Evolutionary conservation across 352 stramenopile genomes (phyloP).

Genomic region (Globisporangium iwayamae): DNA sequence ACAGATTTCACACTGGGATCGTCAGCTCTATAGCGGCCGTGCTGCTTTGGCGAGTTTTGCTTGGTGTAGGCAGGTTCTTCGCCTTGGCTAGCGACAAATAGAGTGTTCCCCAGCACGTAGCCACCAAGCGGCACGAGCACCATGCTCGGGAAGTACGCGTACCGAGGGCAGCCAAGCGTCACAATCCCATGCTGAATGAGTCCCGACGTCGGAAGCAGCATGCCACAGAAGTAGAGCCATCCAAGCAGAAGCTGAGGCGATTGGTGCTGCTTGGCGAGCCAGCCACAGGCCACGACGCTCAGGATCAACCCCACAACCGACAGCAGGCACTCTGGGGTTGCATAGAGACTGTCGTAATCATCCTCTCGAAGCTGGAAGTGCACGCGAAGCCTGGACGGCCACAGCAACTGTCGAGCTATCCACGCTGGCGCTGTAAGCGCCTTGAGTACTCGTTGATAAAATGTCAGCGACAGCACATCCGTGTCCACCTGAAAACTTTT

Average conservation of each 20-base stretch:
- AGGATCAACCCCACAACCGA: constrained; percentile 22
- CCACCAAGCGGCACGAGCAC: constrained; percentile 40
- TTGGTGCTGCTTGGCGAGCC: constrained; percentile 1
- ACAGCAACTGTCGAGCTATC: constrained; percentile 34
- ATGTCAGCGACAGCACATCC: too few species aligned
- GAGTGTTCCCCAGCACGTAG: constrained; percentile 11
- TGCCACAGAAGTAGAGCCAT: constrained; percentile 32
- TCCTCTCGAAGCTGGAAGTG: constrained; percentile 51
- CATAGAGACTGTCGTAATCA: constrained; percentile 22
- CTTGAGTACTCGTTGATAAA: constrained; percentile 27
- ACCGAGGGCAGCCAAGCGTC: constrained; percentile 45
- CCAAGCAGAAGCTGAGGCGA: constrained; percentile 25
- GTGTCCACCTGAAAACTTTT: too few species aligned
- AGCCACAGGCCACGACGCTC: not conserved
- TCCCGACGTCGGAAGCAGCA: constrained; percentile 55
- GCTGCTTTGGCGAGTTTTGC: not conserved
- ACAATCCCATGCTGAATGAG: constrained; percentile 75
- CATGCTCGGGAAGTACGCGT: constrained; percentile 57
- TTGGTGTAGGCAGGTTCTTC: not conserved
- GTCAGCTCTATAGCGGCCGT: not conserved
- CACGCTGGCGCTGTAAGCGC: constrained; percentile 31
- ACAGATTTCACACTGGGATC: too few species aligned
- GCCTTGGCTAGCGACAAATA: constrained; percentile 10
- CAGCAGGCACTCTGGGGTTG: constrained; percentile 30
- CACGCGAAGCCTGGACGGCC: constrained; percentile 38